Base-by-base conservation (phyloP, 345 rosid species). In the Syzygium jambos region DNA sequence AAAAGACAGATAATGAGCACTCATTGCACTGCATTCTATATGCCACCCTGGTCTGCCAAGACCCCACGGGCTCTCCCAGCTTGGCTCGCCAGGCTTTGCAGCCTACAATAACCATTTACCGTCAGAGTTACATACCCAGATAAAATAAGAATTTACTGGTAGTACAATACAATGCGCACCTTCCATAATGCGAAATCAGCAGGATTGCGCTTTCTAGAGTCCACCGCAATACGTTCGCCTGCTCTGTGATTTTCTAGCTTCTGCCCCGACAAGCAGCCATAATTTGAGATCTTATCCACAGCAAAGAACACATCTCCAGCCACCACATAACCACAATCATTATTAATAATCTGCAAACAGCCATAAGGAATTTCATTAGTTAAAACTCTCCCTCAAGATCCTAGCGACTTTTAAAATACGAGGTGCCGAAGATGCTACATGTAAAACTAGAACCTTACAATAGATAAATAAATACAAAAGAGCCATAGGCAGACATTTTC, bases 1-100 rank as follows among this genome's bases (percentile, higher is more conserved):
- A 49, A 84, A 84, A 34, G 80, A 34, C 49, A 84, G 86, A 84
- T 84, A 84, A 34, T 84, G 65, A 84, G 86, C 86, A 53, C 86
- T 84, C 86, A 84, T 84, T 84, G 86, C 86, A 7, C 86, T 84
- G 63, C 86, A 84, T 54, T 98, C 99, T 41, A 98, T 98, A 88
- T 98, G 99, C 99, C 99, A 96, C 57, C 99, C 99, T 13, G 98
- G 99, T 89, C 99, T 94, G 86, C 99, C 99, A 80, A 51, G 94
- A 89, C 98, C 99, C 99, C 99, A 96, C 0, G 96, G 94, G 87
- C 98, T 98, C 63, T 94, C 96, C 99, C 98, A 98, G 52, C 93
- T 91, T 85, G 96, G 96, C 89, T 98, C 99, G 82, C 90, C 98
- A 29, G 96, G 96, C 91, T 96, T 98, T 51, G 96, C 98, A 46